phyloP scores from a whole-genome alignment of 768 basidiomycete genomes.

The Lactarius hatsudake region DNA sequence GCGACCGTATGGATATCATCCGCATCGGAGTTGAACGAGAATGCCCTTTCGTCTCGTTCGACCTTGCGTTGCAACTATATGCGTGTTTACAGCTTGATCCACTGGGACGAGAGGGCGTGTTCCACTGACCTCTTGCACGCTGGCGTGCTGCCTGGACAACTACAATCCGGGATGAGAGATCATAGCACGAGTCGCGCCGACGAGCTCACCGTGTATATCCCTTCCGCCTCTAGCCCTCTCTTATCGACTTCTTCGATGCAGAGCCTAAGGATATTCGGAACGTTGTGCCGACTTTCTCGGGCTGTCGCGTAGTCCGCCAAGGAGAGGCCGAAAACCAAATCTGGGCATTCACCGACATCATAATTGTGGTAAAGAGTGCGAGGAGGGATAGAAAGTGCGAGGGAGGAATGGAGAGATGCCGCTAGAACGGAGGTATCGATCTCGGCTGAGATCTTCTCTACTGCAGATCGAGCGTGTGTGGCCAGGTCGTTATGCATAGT shows the following conservation, averaged over 20 bases:
- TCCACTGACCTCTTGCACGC: conserved; percentile 68
- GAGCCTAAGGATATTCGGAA: conserved; percentile 76
- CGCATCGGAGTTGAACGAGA: conserved; percentile 62
- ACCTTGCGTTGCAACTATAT: conserved; percentile 78
- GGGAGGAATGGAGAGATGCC: conserved; percentile 54
- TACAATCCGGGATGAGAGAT: conserved; percentile 32
- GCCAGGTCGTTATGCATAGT: conserved; percentile 74
- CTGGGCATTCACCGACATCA: conserved; percentile 78
- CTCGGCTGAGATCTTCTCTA: conserved; percentile 67
- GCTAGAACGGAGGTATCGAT: conserved; percentile 62
- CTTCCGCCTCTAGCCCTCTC: conserved; percentile 73
- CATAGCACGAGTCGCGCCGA: conserved; percentile 1
- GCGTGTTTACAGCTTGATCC: conserved; percentile 9
- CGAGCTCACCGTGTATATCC: conserved; percentile 67
- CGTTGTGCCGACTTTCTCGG: conserved; percentile 65
- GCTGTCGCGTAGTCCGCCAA: conserved; percentile 87
- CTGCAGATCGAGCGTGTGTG: conserved; percentile 54
- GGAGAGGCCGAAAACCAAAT: conserved; percentile 86
- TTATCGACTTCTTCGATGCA: conserved; percentile 82
- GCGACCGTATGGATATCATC: conserved; percentile 85
- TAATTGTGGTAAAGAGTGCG: conserved; percentile 74
- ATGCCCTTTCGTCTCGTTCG: conserved; percentile 75
- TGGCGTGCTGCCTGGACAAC: conserved; percentile 82
- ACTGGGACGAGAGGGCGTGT: not conserved
- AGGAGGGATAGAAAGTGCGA: conserved; percentile 67